A percentile compares a stretch with the other conserved stretches of the same genome.
phyloP scores from a whole-genome alignment of 805 yeast species.

The Komagataella populi region DNA sequence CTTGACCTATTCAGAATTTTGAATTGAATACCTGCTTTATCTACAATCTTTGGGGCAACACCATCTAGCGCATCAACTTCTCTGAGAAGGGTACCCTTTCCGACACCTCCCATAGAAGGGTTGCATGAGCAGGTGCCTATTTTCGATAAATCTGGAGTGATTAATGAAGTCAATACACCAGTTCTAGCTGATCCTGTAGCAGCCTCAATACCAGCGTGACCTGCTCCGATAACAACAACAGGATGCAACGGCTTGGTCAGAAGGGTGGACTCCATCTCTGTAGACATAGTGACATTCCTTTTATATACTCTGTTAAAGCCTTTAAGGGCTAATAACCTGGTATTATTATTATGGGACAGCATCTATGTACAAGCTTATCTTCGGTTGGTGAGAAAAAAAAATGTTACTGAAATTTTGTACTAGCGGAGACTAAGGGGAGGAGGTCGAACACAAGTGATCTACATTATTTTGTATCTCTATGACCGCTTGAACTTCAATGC shows the following conservation, averaged over 20 bases:
- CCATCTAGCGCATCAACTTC: conserved; percentile 98
- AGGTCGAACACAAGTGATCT: neutral
- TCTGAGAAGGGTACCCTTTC: conserved; percentile 82
- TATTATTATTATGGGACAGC: neutral
- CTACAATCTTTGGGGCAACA: conserved; percentile 75
- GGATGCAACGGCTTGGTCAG: conserved; percentile 28
- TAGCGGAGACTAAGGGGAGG: neutral
- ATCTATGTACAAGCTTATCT: neutral
- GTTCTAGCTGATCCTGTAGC: conserved; percentile 85
- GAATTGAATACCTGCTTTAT: conserved; percentile 85
- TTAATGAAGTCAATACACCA: conserved; percentile 55
- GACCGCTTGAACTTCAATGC: neutral
- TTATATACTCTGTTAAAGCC: neutral
- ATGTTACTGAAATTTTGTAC: too few relatives aligned
- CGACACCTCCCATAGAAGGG: conserved; percentile 97
- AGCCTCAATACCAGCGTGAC: conserved; percentile 98
- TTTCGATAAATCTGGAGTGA: conserved; percentile 64
- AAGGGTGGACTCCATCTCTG: conserved; percentile 18
- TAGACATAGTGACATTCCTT: conserved; percentile 14
- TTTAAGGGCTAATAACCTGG: neutral
- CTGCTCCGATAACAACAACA: conserved; percentile 90
- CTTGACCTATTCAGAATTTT: conserved; percentile 74
- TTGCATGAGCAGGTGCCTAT: conserved; percentile 95
- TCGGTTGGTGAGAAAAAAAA: neutral
- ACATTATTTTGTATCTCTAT: neutral